A percentile compares a stretch with the other conserved stretches of the same genome.
Conservation (phyloP, 805 yeast genomes). For the Kodamaea hsintzibuensis region DNA sequence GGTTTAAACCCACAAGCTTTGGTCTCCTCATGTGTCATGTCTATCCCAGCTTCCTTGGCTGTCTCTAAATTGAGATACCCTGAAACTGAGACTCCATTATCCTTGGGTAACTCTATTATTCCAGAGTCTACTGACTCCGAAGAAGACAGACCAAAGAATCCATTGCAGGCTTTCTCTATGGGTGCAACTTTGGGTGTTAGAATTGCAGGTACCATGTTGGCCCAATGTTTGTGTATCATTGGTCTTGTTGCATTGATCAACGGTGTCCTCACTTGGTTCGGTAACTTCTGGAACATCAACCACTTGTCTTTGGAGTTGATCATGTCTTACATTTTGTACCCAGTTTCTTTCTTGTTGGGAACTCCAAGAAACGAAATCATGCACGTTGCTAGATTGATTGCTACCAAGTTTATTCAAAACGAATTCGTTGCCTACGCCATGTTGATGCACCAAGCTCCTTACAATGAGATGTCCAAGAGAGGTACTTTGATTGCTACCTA, state of each 20-base stretch:
- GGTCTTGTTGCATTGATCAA: conserved; percentile 57
- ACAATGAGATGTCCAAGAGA: conserved; percentile 48
- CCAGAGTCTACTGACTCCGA: conserved; percentile 38
- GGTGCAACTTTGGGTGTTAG: conserved; percentile 60
- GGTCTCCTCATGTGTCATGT: conserved; percentile 68
- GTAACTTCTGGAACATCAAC: conserved; percentile 60
- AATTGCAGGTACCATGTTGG: conserved; percentile 57
- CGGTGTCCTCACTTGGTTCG: conserved; percentile 60
- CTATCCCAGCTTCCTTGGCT: conserved; percentile 64
- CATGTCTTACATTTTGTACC: conserved; percentile 58
- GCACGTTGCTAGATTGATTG: conserved; percentile 51
- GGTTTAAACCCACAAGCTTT: conserved; percentile 64
- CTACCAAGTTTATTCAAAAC: conserved; percentile 59
- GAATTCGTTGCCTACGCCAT: conserved; percentile 57
- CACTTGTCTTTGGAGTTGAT: conserved; percentile 55
- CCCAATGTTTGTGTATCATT: conserved; percentile 62
- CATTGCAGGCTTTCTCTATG: conserved; percentile 56
- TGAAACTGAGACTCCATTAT: conserved; percentile 55
- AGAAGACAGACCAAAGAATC: conserved; percentile 43
- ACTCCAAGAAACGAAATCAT: conserved; percentile 53
- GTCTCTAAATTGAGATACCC: conserved; percentile 61
- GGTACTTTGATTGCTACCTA: conserved; percentile 59
- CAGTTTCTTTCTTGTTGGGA: conserved; percentile 60
- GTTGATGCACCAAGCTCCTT: conserved; percentile 43
- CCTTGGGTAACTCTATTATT: conserved; percentile 49